Percentiles rank a stretch among this genome's conserved stretches.
phyloP scores from a whole-genome alignment of 78 protist species.

The Polysphondylium violaceum region DNA sequence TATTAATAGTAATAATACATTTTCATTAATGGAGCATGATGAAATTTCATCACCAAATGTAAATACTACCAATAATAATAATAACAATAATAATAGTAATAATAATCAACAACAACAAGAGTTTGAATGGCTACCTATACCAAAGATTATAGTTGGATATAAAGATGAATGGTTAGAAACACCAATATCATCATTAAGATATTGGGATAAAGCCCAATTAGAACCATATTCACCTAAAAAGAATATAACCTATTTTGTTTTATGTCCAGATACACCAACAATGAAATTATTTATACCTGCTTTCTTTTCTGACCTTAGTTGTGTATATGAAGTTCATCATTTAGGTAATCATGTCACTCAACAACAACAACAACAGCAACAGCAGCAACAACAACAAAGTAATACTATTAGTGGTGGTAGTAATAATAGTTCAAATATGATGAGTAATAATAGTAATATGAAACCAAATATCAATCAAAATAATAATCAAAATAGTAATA shows the following conservation, averaged over 20 bases:
- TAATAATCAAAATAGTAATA: too few species aligned
- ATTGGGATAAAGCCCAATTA: conserved; percentile 69
- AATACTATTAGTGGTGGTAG: too few species aligned
- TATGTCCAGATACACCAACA: conserved; percentile 43
- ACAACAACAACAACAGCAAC: conserved; percentile 25
- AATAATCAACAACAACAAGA: neutral
- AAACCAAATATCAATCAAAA: too few species aligned
- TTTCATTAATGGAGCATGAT: neutral
- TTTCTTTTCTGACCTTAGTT: conserved; percentile 55
- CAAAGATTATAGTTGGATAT: conserved; percentile 49
- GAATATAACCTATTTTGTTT: conserved; percentile 72
- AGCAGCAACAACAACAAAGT: conserved; percentile 48
- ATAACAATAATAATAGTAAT: neutral
- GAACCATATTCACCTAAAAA: conserved; percentile 80
- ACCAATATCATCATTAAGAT: conserved; percentile 34
- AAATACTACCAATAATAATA: neutral
- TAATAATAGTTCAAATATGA: too few species aligned
- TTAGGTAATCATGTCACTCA: conserved; percentile 66
- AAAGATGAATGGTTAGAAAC: conserved; percentile 71
- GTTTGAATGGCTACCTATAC: conserved; percentile 58
- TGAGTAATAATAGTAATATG: too few species aligned
- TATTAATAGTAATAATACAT: conserved; percentile 11
- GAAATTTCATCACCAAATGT: neutral
- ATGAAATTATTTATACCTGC: conserved; percentile 16
- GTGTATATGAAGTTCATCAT: conserved; percentile 61